Evolutionary conservation across 768 basidiomycete genomes (phyloP).

Genomic region (Boletus rubropictus): DNA sequence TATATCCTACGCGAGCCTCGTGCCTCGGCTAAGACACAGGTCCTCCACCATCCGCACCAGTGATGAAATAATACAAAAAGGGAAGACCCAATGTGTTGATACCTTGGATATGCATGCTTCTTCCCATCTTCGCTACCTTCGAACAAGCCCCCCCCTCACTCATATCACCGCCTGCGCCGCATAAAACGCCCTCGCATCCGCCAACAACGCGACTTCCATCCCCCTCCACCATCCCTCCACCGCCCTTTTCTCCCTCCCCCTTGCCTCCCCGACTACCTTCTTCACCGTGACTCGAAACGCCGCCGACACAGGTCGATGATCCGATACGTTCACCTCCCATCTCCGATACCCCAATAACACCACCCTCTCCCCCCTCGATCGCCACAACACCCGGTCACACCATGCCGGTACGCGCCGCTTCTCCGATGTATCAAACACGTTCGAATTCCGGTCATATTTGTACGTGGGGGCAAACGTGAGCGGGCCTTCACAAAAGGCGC

Average conservation of each 20-base stretch:
- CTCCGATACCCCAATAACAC: conserved; percentile 65
- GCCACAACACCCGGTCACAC: conserved; percentile 93
- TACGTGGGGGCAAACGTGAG: conserved; percentile 87
- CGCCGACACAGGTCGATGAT: conserved; percentile 86
- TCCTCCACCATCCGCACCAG: too few relatives aligned
- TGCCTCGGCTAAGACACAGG: too few relatives aligned
- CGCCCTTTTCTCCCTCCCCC: conserved; percentile 50
- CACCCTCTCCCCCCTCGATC: conserved; percentile 52
- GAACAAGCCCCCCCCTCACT: neutral
- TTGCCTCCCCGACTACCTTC: conserved; percentile 52
- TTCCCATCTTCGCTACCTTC: neutral
- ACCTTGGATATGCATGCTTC: neutral
- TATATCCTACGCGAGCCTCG: too few relatives aligned
- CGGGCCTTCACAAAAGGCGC: conserved; percentile 75
- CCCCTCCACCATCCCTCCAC: conserved; percentile 51
- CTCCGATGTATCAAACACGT: conserved; percentile 82
- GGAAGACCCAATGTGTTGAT: neutral
- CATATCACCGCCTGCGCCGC: conserved; percentile 27
- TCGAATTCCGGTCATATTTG: conserved; percentile 81
- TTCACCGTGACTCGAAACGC: conserved; percentile 73
- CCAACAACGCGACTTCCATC: conserved; percentile 29
- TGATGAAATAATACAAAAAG: too few relatives aligned
- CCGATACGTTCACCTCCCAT: conserved; percentile 84
- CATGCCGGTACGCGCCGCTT: conserved; percentile 89
- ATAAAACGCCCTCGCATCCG: conserved; percentile 31